A percentile compares a stretch with the other conserved stretches of the same genome.
These are phyloP conservation scores for Diaporthe batatas DNA, from an alignment of 2,329 filamentous ascomycete genomes.

Conservation along the genomic window DNA sequence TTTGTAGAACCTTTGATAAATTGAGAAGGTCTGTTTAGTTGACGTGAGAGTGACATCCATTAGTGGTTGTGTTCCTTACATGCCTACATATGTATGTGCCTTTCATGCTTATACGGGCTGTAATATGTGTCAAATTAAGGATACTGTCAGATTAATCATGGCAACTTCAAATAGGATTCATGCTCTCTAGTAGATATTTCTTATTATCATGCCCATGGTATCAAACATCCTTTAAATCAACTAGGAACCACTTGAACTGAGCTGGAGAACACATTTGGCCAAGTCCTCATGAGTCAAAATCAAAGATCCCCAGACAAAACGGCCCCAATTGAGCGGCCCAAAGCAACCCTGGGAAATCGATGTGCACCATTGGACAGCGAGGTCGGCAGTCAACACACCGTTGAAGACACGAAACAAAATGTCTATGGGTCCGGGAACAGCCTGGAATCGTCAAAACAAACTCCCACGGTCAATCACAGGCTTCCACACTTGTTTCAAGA, in stretches of 20 bases:
- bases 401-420: constrained; percentile 7
- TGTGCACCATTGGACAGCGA: neutral
- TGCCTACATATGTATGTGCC: too few species aligned
- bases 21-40: neutral
- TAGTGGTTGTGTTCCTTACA: neutral
- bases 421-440: neutral
- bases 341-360: neutral
- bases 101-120: neutral
- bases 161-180: neutral
- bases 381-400: neutral
- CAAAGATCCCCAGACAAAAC: neutral
- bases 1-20: too few species aligned
- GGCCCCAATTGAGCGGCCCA: neutral
- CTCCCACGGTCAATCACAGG: neutral
- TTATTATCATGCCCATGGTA: neutral
- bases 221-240: neutral
- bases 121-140: neutral
- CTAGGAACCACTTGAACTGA: neutral
- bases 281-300: neutral
- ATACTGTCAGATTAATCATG: neutral
- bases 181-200: neutral
- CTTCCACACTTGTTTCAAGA: neutral
- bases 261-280: neutral
- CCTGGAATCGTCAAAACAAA: neutral
- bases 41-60: neutral